Evolutionary conservation across 1,284 basidiomycete species (phyloP).

Genomic region (Puccinia sorghi): DNA sequence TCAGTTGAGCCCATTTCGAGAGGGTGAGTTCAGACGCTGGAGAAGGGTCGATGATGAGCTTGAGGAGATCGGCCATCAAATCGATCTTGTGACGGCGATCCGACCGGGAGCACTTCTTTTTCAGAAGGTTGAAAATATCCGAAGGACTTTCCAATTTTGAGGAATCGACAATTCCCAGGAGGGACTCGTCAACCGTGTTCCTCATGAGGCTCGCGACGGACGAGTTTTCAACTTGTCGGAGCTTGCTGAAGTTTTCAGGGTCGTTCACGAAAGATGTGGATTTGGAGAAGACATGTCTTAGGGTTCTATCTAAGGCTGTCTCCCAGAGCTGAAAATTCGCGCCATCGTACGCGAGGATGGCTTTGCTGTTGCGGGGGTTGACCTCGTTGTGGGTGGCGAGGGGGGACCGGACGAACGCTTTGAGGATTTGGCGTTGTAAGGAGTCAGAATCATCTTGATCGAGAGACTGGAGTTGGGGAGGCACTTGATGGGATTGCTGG

Average conservation of each 20-base stretch:
- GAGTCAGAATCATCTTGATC: too few species aligned
- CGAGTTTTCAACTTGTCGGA: not conserved
- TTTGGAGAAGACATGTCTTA: not conserved
- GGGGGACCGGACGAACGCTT: not conserved
- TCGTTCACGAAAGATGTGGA: not conserved
- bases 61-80: not conserved
- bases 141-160: not conserved
- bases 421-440: not conserved
- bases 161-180: not conserved
- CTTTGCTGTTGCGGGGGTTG: not conserved
- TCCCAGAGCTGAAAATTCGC: not conserved
- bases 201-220: not conserved
- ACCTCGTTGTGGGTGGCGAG: not conserved
- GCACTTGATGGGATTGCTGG: not conserved
- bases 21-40: not conserved
- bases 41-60: not conserved
- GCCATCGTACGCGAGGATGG: not conserved
- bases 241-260: not conserved
- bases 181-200: not conserved
- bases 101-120: not conserved
- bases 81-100: not conserved
- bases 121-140: not conserved
- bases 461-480: not conserved
- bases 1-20: not conserved
- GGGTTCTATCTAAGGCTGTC: not conserved